Evolutionary conservation across 2,329 filamentous ascomycete species (phyloP).

Genomic region (Pyricularia sp.): DNA sequence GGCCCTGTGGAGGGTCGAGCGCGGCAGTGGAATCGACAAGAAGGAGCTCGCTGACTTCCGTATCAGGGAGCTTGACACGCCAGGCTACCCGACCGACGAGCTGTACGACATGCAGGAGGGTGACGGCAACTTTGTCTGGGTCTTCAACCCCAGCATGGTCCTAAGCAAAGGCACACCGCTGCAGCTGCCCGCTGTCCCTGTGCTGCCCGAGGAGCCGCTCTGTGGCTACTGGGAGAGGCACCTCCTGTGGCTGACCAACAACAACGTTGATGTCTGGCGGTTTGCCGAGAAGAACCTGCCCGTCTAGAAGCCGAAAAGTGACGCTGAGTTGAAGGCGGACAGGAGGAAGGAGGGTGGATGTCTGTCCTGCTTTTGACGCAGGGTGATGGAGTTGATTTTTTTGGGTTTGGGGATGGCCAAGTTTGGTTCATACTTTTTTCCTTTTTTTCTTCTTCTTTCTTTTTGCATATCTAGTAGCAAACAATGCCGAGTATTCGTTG

Average conservation of each 20-base stretch:
- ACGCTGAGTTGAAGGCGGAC: background rate
- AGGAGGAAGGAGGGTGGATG: background rate
- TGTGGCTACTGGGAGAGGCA: slow-evolving; percentile 20
- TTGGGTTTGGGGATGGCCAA: background rate
- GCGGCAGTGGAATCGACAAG: slow-evolving; percentile 6
- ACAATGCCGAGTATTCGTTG: background rate
- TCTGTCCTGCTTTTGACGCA: background rate
- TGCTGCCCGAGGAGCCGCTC: slow-evolving; percentile 19
- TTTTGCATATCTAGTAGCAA: background rate
- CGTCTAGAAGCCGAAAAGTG: background rate
- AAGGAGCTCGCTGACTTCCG: slow-evolving; percentile 3
- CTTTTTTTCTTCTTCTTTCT: background rate
- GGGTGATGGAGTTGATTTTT: background rate
- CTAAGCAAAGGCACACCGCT: slow-evolving; percentile 7
- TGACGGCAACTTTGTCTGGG: slow-evolving; percentile 19
- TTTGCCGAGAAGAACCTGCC: slow-evolving; percentile 6
- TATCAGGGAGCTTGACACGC: slow-evolving; percentile 7
- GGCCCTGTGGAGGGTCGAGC: slow-evolving; percentile 15
- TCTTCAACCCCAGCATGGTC: slow-evolving; percentile 8
- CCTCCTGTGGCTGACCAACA: slow-evolving; percentile 8
- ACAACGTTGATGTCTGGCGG: slow-evolving; percentile 7
- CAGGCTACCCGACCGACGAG: slow-evolving; percentile 5
- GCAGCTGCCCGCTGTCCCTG: slow-evolving; percentile 11
- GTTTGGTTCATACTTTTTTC: too few relatives aligned
- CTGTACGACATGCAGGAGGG: slow-evolving; percentile 14